Evolutionary conservation across 176 grass and related monocot species (phyloP), one percentile per base, ranked within the genome.

Genomic region (Miscanthus lutarioriparius): DNA sequence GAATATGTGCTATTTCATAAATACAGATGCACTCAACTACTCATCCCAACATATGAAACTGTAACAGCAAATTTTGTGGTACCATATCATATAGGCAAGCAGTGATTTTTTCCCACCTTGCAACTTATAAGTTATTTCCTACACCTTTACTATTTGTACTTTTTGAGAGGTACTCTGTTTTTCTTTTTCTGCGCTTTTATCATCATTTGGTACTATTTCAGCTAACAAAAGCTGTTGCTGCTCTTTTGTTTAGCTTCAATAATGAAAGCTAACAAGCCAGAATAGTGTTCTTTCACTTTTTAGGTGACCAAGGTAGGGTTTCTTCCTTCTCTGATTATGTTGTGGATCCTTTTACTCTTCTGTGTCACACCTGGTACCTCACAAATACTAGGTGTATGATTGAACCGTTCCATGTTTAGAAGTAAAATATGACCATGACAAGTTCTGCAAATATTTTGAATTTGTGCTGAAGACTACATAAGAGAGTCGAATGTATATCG

Each of bases 251-350:
- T 76, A 47, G 28, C 28, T 61, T 40, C 15, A 33, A 28, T 20
- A 9, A n/a, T 20, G 33, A 80, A 64, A 69, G 10, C 20, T 37
- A 58, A 59, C 7, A 32, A 40, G 4, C 62, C 17, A 44, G 14
- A n/a, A 68, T 87, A 44, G 3, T 59, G 71, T 59, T 76, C 19
- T 26, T 72, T 80, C 45, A 9, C 51, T 35, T 65, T 76, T 67
- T 43, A 26, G 38, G 25, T 23, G 44, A 67, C 8, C 20, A 86
- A 80, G 19, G 32, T 37, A 22, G 16, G 30, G 23, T 78, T 22
- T 83, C 27, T 90, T 10, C 53, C 72, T 15, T 79, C 36, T 86
- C 32, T 74, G 27, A 79, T 40, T 75, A 83, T 61, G 35, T 38
- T 74, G 14, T 33, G 71, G 62, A 9, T 51, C 45, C 2, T 17